These are phyloP conservation scores for Acrodontium crateriforme DNA, from an alignment of 2,329 filamentous ascomycete genomes.

Conservation along the genomic window DNA sequence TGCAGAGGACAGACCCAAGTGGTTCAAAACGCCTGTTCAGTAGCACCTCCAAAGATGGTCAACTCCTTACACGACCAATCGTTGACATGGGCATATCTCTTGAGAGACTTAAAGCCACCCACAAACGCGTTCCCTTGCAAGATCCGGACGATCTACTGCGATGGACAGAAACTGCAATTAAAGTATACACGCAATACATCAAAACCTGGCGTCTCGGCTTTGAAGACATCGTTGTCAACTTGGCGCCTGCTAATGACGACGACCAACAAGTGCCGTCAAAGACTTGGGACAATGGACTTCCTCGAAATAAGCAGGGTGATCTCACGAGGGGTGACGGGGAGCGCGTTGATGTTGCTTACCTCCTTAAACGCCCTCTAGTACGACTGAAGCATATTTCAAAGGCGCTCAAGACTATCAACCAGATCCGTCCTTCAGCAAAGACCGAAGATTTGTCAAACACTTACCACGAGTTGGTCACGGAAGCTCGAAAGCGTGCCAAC, in stretches of 20 bases:
- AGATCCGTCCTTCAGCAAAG: slow-evolving; percentile 39
- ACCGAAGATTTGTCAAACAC: slow-evolving; percentile 44
- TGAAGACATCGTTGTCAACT: slow-evolving; percentile 84
- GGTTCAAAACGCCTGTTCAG: slow-evolving; percentile 14
- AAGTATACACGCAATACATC: slow-evolving; percentile 74
- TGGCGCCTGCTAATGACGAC: slow-evolving; percentile 57
- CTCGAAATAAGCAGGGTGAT: slow-evolving; percentile 46
- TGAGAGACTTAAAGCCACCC: slow-evolving; percentile 67
- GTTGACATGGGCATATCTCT: slow-evolving; percentile 86
- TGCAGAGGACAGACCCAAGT: slow-evolving; percentile 52
- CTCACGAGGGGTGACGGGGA: slow-evolving; percentile 57
- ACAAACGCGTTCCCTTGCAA: slow-evolving; percentile 64
- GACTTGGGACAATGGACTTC: slow-evolving; percentile 40
- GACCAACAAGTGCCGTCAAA: slow-evolving; percentile 26
- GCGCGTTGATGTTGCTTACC: slow-evolving; percentile 82
- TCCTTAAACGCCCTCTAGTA: slow-evolving; percentile 78
- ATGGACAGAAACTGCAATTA: slow-evolving; percentile 69
- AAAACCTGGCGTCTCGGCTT: slow-evolving; percentile 86
- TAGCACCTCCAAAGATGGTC: slow-evolving; percentile 36
- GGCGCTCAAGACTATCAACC: slow-evolving; percentile 57
- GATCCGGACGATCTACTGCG: slow-evolving; percentile 58
- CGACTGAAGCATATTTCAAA: slow-evolving; percentile 79
- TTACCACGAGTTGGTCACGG: slow-evolving; percentile 62
- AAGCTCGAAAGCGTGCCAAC: slow-evolving; percentile 59
- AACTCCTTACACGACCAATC: slow-evolving; percentile 67